Base-by-base conservation (phyloP, 805 yeast genomes). In the Pichia kluyveri region DNA sequence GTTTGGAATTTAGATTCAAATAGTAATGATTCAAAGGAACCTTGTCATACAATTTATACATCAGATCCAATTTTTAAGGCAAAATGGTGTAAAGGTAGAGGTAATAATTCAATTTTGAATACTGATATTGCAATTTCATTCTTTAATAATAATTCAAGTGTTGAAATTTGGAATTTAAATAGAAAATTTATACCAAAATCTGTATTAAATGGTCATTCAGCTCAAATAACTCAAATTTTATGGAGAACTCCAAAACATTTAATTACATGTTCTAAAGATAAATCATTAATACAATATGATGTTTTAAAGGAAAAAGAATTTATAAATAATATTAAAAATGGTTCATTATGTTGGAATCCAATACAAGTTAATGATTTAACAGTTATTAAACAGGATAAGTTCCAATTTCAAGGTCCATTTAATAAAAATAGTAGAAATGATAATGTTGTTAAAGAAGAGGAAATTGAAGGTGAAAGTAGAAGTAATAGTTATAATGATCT, bases 11-110 rank as follows among this genome's bases (percentile, higher is more conserved):
- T 79, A 74, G 61, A 68, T 9, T 53, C 69, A 19, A 19, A 19
- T 11, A 55, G 67, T 1, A 9, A 32, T 32, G 67, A 61, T 37
- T 73, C 67, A 19, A 48, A 72, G 42, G 61, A 63, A 42, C 96
- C 97, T 0, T 91, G 86, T 34, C 76, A 76, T 54, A 81, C 81
- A 14, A 75, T 91, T 14, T 74, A 77, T 54, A 79, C 95, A 0
- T 81, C 93, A 9, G 83, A 83, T 15, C 86, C 96, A 0, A 83
- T 91, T 1, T 79, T 83, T 55, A 84, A 80, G 55, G 89, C 83
- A 0, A 64, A 82, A 30, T 88, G 96, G 90, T 67, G 75, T 51
- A 71, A 75, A 12, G 68, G 66, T n/a, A 60, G 66, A 8, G 68
- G 68, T 31, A 58, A 60, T 46, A 54, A 61, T 31, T 65, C 68